These are phyloP conservation scores for Rhodotorula glutinis DNA, from an alignment of 1,284 basidiomycete genomes.

Conservation along the genomic window DNA sequence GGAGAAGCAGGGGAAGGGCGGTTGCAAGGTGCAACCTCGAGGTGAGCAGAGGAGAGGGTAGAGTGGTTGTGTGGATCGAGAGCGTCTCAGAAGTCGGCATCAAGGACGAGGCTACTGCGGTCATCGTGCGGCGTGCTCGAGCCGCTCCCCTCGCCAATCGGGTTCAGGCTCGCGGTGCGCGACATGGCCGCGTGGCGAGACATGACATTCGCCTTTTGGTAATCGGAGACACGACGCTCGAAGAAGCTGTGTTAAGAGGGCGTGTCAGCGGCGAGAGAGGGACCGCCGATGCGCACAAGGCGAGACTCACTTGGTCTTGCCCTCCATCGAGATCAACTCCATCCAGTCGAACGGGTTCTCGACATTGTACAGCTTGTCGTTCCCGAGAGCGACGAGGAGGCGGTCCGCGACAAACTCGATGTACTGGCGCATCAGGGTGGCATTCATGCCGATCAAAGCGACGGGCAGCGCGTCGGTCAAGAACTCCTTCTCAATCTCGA, in stretches of 20 bases:
- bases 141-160: conserved; percentile 7
- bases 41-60: neutral
- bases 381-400: conserved; percentile 50
- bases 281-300: no score
- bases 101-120: conserved; percentile 40
- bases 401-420: conserved; percentile 52
- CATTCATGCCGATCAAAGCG: conserved; percentile 52
- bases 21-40: neutral
- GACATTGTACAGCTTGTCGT: conserved; percentile 48
- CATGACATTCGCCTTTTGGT: conserved; percentile 30
- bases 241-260: neutral
- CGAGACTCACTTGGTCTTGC: conserved; percentile 31
- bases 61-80: no score
- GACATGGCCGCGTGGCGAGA: neutral
- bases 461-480: conserved; percentile 50
- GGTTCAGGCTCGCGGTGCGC: neutral
- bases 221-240: conserved; percentile 47
- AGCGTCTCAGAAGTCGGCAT: conserved; percentile 50
- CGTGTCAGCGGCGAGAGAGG: neutral
- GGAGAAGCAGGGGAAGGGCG: neutral
- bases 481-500: conserved; percentile 52
- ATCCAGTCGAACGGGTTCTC: conserved; percentile 51
- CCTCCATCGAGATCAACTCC: conserved; percentile 50
- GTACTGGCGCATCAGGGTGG: conserved; percentile 43
- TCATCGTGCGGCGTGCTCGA: conserved; percentile 19